Percentiles rank a stretch among this genome's conserved stretches.
Conservation (phyloP, 2,329 filamentous ascomycete genomes). For the Ceratocystis huliohia region DNA sequence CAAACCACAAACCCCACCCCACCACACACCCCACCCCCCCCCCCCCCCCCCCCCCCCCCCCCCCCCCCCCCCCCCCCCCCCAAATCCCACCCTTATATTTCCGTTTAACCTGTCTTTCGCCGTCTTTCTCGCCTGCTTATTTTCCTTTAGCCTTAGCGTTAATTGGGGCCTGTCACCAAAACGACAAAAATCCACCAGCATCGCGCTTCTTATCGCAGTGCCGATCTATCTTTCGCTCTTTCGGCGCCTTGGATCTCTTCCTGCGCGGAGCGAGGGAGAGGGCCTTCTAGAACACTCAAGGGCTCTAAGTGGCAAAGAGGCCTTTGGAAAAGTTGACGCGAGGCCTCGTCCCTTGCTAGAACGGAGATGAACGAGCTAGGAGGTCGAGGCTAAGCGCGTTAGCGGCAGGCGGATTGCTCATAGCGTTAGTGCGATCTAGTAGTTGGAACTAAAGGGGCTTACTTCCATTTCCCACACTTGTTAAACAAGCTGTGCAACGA, state of each 20-base stretch:
- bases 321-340: background rate
- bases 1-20: too few relatives aligned
- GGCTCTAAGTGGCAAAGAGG: background rate
- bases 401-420: background rate
- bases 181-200: too few relatives aligned
- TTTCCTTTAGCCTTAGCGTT: background rate
- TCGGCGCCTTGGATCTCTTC: background rate
- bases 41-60: too few relatives aligned
- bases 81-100: background rate
- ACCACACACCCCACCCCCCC: too few relatives aligned
- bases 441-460: background rate
- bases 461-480: too few relatives aligned
- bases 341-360: background rate
- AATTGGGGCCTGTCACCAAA: too few relatives aligned
- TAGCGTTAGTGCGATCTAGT: background rate
- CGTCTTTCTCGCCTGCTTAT: background rate
- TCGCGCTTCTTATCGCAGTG: background rate
- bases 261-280: background rate
- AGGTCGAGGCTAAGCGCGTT: background rate
- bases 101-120: background rate
- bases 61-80: too few relatives aligned
- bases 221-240: background rate
- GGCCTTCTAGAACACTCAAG: background rate
- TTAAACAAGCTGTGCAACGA: too few relatives aligned
- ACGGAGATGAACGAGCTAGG: background rate